Base-by-base conservation (phyloP, 768 basidiomycete species). In the Tephrocybe sp. region DNA sequence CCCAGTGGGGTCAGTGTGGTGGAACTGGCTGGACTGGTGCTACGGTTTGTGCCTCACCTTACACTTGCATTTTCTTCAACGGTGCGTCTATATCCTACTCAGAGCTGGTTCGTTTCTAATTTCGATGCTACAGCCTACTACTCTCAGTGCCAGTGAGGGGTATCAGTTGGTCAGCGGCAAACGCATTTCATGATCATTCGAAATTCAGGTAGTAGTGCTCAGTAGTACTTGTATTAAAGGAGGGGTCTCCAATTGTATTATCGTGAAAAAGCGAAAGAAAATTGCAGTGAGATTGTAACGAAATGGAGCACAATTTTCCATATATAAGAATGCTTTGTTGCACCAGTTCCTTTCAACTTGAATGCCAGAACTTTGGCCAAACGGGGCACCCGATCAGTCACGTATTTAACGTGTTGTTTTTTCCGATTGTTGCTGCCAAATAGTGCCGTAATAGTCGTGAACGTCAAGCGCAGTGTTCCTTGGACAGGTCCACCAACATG, bases 401-500 rank as follows among this genome's bases (percentile, higher is more conserved):
- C 33, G 29, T 7, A 6, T 9, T n/a, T n/a, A 42, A 36, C 42
- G 42, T 42, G 33, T 49, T 49, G 25, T 42, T 42, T 49, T 16
- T 9, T 4, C 2, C 13, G 7, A 11, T 23, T 13, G 41, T 15
- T 15, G 24, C 18, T 50, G 49, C 49, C 42, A 50, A 50, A 44
- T 16, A 24, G 27, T 45, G 34, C 25, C 39, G 49, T 15, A 3
- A 15, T 9, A n/a, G 33, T 36, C 31, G 33, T 42, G 36, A 18
- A 9, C 21, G 6, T 8, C 37, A 38, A 38, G 16, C 5, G 16
- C 37, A n/a, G 8, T 34, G 4, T 12, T 15, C 33, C 4, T 34
- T 18, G 18, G 33, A 19, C 38, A 21, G 38, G 37, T 41, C 39
- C 30, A 34, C 44, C 46, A 23, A 5, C 47, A 61, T 61, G 60